Evolutionary conservation across 768 basidiomycete species (phyloP).

Genomic region (Leccinum ochraceum): DNA sequence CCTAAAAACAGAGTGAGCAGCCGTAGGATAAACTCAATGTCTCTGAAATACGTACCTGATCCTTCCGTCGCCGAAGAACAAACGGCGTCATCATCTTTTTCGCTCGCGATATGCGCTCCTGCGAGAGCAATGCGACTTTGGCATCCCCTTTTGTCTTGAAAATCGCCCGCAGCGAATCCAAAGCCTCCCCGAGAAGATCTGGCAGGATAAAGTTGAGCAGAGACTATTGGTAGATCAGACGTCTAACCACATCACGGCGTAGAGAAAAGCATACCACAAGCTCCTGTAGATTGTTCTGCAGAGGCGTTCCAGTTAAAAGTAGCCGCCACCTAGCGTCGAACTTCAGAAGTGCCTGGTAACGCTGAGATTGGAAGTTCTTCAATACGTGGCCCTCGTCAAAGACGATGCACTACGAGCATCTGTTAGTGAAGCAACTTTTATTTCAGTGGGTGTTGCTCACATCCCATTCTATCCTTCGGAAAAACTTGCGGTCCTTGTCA

Average conservation of each 20-base stretch:
- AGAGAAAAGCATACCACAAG: constrained; percentile 61
- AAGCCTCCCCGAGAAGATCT: constrained; percentile 76
- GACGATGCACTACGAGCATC: constrained; percentile 68
- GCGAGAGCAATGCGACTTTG: constrained; percentile 83
- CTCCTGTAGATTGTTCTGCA: constrained; percentile 91
- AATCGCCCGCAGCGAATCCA: constrained; percentile 84
- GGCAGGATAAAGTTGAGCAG: constrained; percentile 98
- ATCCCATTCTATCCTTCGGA: constrained; percentile 89
- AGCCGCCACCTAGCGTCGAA: constrained; percentile 88
- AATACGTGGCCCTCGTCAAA: constrained; percentile 97
- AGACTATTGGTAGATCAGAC: constrained; percentile 54
- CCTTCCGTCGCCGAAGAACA: constrained; percentile 94
- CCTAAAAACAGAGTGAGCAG: constrained; percentile 44
- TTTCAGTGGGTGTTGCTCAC: constrained; percentile 48
- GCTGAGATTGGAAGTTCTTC: constrained; percentile 97
- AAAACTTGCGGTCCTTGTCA: constrained; percentile 86
- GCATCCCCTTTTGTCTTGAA: constrained; percentile 98
- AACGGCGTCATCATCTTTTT: constrained; percentile 99
- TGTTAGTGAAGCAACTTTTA: neutral
- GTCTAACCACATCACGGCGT: constrained; percentile 5
- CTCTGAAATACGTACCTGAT: constrained; percentile 62
- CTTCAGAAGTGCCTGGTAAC: constrained; percentile 85
- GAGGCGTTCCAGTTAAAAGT: constrained; percentile 91
- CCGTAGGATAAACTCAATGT: neutral
- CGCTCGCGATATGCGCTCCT: constrained; percentile 90